These are phyloP conservation scores for Neonothopanus nambi DNA, from an alignment of 1,284 basidiomycete species.

Conservation along the genomic window DNA sequence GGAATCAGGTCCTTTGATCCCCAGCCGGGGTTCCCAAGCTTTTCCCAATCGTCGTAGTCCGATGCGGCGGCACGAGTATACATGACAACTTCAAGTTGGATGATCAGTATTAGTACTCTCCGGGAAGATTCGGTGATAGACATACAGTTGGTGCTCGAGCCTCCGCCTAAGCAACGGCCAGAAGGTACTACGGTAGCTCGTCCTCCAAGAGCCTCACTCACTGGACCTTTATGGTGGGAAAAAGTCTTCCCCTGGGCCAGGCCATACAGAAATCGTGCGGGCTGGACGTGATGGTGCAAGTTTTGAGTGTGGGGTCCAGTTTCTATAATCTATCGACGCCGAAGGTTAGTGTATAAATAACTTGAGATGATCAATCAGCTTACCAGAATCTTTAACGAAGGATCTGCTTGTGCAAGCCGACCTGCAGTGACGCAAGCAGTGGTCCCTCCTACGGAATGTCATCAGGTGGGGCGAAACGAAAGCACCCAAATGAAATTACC, in stretches of 20 bases:
- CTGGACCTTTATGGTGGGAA: conserved; percentile 40
- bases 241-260: conserved; percentile 36
- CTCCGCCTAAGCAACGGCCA: conserved; percentile 58
- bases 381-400: conserved; percentile 38
- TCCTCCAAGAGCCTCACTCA: conserved; percentile 44
- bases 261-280: conserved; percentile 45
- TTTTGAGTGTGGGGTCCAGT: conserved; percentile 46
- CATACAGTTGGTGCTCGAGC: conserved; percentile 59
- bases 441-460: conserved; percentile 36
- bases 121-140: not conserved
- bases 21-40: conserved; percentile 44
- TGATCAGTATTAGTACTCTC: not conserved
- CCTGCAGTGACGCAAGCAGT: conserved; percentile 42
- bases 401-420: conserved; percentile 41
- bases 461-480: not conserved
- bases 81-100: conserved; percentile 40
- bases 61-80: conserved; percentile 50
- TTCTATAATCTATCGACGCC: conserved; percentile 35
- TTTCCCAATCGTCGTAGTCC: conserved; percentile 49
- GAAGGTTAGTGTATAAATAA: not conserved
- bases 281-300: conserved; percentile 46
- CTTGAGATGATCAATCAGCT: not conserved
- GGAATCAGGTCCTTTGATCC: conserved; percentile 43
- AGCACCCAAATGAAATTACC: not conserved
- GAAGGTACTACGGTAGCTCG: conserved; percentile 41